Base-by-base conservation (phyloP, 805 yeast species). In the Pichia sporocuriosa region DNA sequence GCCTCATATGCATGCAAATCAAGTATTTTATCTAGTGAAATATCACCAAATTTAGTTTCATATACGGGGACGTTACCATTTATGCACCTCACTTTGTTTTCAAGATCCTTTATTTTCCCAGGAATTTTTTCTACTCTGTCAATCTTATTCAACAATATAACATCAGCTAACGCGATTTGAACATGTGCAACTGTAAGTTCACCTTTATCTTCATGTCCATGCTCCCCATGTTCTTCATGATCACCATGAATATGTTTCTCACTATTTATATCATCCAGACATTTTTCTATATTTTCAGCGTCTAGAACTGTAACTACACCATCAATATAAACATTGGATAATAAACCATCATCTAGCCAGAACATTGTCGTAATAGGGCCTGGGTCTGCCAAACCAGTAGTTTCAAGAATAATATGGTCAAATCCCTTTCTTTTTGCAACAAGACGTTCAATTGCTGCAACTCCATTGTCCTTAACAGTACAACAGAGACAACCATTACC, bases 401-500 rank as follows among this genome's bases (percentile, higher is more conserved):
- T 93, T 57, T 93, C 98, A 40, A 93, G 66, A 20, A 93, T 59
- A n/a, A 93, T 88, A 56, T 90, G 84, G 61, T 93, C 98, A 39
- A 90, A 88, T 1, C 57, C 63, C 39, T 73, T 72, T 25, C 77
- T 81, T 39, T 79, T 73, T 24, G 78, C 81, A 46, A 90, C 79
- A 51, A 93, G 72, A 43, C 85, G 76, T 59, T 93, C 98, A 40
- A 93, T 88, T 0, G 98, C 98, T 32, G 83, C 72, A 1, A 93
- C 97, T 4, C 98, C 98, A 42, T 81, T 84, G 59, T 89, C 97
- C 57, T 87, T 88, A 26, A 94, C 95, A 0, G 97, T 85, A 56
- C 98, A 93, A 58, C 98, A 93, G 30, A 93, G 69, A 61, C 98
- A 93, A 2, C 98, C 98, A 57, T 93, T 93, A 1, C 96, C 97